phyloP scores from a whole-genome alignment of 768 basidiomycete genomes.

The Pulveroboletus sp. region DNA sequence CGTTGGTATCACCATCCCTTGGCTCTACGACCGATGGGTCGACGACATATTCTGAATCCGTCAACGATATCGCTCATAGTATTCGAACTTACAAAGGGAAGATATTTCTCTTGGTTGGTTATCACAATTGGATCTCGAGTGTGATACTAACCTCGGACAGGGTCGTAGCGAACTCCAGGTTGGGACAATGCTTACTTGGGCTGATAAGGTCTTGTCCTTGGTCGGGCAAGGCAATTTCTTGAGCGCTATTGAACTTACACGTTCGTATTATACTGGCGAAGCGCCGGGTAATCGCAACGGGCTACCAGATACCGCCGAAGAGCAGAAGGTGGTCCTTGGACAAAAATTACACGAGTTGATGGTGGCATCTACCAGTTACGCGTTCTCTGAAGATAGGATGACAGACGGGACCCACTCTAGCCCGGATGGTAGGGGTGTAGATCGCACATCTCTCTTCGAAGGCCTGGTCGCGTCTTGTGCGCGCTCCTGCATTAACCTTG shows the following conservation, averaged over 20 bases:
- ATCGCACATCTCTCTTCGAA: slow-evolving; percentile 87
- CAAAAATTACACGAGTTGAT: slow-evolving; percentile 78
- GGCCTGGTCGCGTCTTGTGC: slow-evolving; percentile 74
- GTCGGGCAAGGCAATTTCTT: slow-evolving; percentile 88
- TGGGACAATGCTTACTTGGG: slow-evolving; percentile 90
- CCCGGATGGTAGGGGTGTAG: slow-evolving; percentile 84
- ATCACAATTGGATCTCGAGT: not conserved
- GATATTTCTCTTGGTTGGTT: slow-evolving; percentile 79
- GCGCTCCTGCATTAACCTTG: slow-evolving; percentile 74
- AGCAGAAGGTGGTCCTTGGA: slow-evolving; percentile 62
- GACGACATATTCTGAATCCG: slow-evolving; percentile 44
- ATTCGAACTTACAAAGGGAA: slow-evolving; percentile 84
- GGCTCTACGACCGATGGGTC: slow-evolving; percentile 43
- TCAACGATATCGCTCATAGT: slow-evolving; percentile 60
- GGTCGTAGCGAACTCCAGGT: slow-evolving; percentile 63
- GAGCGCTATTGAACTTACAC: slow-evolving; percentile 80
- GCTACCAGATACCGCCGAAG: slow-evolving; percentile 63
- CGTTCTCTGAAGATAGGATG: slow-evolving; percentile 95
- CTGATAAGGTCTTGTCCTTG: slow-evolving; percentile 80
- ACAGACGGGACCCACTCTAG: slow-evolving; percentile 80
- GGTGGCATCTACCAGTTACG: slow-evolving; percentile 80
- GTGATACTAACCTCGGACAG: slow-evolving; percentile 34
- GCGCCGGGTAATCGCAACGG: slow-evolving; percentile 85
- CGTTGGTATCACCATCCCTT: slow-evolving; percentile 52
- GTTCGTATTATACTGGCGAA: slow-evolving; percentile 73